phyloP scores from a whole-genome alignment of 495 filamentous ascomycete species.

The Antarctomyces pellizariae region DNA sequence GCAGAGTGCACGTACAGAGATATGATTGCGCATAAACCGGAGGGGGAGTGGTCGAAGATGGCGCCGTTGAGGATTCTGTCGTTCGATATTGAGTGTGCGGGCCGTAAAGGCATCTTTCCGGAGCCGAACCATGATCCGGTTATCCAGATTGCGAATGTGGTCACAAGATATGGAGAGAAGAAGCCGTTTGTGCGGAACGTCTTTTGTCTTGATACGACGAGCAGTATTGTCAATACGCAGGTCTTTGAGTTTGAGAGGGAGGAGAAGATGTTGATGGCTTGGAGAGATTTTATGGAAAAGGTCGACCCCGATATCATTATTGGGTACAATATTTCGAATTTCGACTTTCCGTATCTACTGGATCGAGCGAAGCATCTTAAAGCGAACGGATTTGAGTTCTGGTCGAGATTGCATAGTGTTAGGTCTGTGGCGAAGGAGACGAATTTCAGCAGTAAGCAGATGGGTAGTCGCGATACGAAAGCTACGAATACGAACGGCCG shows the following conservation, averaged over 20 bases:
- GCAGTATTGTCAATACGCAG: conserved; percentile 82
- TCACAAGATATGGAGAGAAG: conserved; percentile 82
- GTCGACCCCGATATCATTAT: conserved; percentile 97
- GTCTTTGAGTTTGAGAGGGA: conserved; percentile 65
- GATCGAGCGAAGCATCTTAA: conserved; percentile 74
- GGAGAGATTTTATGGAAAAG: conserved; percentile 72
- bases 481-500: conserved; percentile 83
- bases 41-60: conserved; percentile 97
- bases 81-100: conserved; percentile 97
- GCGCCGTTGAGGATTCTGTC: conserved; percentile 79
- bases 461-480: conserved; percentile 90
- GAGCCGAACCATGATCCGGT: conserved; percentile 80
- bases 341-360: conserved; percentile 93
- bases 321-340: conserved; percentile 97
- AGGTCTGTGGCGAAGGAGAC: conserved; percentile 45
- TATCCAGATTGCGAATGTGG: conserved; percentile 96
- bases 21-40: conserved; percentile 67
- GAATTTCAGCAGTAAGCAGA: conserved; percentile 93
- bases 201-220: conserved; percentile 78
- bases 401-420: conserved; percentile 46
- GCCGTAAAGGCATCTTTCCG: conserved; percentile 90
- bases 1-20: conserved; percentile 59
- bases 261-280: conserved; percentile 64
- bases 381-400: conserved; percentile 51
- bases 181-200: conserved; percentile 95